Percentiles rank a stretch among this genome's conserved stretches.
Conservation (phyloP, 208 protist genomes). For the Trypanosoma scelopori region DNA sequence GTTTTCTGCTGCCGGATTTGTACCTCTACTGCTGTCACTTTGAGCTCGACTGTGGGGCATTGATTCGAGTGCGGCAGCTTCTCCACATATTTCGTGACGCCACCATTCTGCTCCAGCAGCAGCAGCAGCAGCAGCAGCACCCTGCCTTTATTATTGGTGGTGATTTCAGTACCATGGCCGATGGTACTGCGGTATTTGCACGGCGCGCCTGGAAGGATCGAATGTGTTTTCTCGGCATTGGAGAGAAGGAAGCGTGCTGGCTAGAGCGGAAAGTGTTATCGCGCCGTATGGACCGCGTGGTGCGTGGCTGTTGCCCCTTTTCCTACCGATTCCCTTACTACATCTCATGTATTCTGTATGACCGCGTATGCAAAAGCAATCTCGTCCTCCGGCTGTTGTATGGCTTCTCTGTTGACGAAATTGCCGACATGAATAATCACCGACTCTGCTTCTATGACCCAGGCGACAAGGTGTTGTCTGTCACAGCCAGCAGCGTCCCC, state of each 20-base stretch:
- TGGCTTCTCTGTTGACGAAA: constrained; percentile 50
- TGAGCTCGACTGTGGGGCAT: constrained; percentile 72
- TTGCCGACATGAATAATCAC: constrained; percentile 38
- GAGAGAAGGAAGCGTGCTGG: constrained; percentile 79
- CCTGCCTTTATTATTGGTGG: constrained; percentile 69
- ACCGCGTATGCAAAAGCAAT: constrained; percentile 51
- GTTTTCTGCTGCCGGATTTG: constrained; percentile 37
- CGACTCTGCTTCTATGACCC: constrained; percentile 73
- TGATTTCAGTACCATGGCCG: constrained; percentile 81
- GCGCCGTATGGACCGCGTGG: constrained; percentile 38
- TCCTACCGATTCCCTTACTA: constrained; percentile 54
- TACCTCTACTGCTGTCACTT: constrained; percentile 84
- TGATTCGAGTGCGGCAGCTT: constrained; percentile 70
- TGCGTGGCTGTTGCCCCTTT: constrained; percentile 54
- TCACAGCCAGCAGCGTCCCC: constrained; percentile 50
- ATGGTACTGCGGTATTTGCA: constrained; percentile 67
- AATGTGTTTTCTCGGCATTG: constrained; percentile 51
- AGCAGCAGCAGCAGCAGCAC: background rate
- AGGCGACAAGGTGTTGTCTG: constrained; percentile 56
- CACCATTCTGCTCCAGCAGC: constrained; percentile 25
- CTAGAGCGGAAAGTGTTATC: constrained; percentile 73
- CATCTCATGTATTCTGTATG: constrained; percentile 31
- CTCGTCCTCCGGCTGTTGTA: constrained; percentile 56
- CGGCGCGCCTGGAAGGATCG: constrained; percentile 46
- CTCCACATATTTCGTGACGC: constrained; percentile 60